These are phyloP conservation scores for Ganoderma leucocontextum DNA, from an alignment of 1,284 basidiomycete species.

Conservation along the genomic window DNA sequence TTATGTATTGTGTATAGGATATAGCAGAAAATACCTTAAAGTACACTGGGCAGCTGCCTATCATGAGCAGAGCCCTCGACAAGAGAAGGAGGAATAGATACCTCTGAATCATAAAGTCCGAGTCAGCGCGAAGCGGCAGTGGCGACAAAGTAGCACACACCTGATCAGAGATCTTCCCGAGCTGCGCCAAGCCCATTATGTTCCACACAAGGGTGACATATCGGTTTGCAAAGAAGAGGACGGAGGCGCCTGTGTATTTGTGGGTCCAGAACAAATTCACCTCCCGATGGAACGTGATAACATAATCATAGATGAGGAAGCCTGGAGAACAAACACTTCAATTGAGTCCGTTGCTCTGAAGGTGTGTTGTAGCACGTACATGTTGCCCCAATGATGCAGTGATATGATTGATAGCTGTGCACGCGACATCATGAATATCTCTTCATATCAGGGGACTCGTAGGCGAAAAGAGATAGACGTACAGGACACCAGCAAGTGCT, in stretches of 20 bases:
- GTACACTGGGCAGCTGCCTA: slow-evolving; percentile 1
- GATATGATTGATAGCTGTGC: not conserved
- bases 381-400: not conserved
- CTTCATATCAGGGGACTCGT: not conserved
- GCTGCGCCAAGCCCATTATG: not conserved
- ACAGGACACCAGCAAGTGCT: not conserved
- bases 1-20: slow-evolving; percentile 9
- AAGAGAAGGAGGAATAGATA: not conserved
- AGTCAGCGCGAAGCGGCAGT: not conserved
- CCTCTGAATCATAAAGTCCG: not conserved
- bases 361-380: not conserved
- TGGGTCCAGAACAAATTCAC: slow-evolving; percentile 23
- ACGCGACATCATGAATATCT: not conserved
- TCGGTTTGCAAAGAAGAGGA: slow-evolving; percentile 22
- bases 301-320: slow-evolving; percentile 22
- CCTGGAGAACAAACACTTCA: not conserved
- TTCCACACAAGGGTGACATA: slow-evolving; percentile 16
- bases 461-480: not conserved
- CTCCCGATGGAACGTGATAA: slow-evolving; percentile 24
- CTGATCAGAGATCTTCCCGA: not conserved
- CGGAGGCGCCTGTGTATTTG: slow-evolving; percentile 7
- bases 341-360: not conserved
- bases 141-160: not conserved
- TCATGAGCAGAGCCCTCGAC: not conserved
- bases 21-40: slow-evolving; percentile 1